Base-by-base conservation (phyloP, 495 filamentous ascomycete genomes). In the Tuber umbilicatum region DNA sequence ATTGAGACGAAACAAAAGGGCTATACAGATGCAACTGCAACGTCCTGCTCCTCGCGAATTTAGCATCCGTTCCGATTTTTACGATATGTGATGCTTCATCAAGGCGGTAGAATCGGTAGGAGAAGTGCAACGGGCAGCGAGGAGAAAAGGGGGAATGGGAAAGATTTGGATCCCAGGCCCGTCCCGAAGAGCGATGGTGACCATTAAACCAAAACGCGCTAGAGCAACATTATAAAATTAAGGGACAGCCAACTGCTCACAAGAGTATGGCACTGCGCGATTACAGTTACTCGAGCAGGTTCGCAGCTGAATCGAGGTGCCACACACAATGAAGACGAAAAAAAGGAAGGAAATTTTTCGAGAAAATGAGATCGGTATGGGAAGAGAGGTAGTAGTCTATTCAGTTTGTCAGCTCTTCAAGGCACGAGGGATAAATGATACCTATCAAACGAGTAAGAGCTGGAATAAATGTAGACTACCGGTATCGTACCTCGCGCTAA, bases 171-270 rank as follows among this genome's bases (percentile, higher is more conserved):
- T 14, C 27, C 27, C 3, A 31, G n/a, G 31, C 55, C 55, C 10
- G 2, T 31, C 55, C 55, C n/a, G n/a, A 64, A 55, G 47, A 55
- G 47, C 1, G 47, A 55, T 27, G 27, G 14, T 27, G 55, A 27
- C 50, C 50, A 50, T 31, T 31, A 64, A 64, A 31, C 27, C 55
- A 64, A 64, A 64, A 64, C 55, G n/a, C 55, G n/a, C 55, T 64
- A 64, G n/a, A 31, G 27, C 55, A 64, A 31, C n/a, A 1, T 27
- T 31, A 64, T 64, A 31, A 64, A 17, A 64, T 64, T 64, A 31
- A 64, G 55, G n/a, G 55, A 64, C 10, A 2, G n/a, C n/a, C 50
- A 55, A 55, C 45, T n/a, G n/a, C 39, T 40, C 21, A 50, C 19
- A 23, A 50, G 43, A n/a, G n/a, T n/a, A n/a, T n/a, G n/a, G n/a